Base-by-base conservation (phyloP, 352 stramenopile genomes). In the Pythium biforme region DNA sequence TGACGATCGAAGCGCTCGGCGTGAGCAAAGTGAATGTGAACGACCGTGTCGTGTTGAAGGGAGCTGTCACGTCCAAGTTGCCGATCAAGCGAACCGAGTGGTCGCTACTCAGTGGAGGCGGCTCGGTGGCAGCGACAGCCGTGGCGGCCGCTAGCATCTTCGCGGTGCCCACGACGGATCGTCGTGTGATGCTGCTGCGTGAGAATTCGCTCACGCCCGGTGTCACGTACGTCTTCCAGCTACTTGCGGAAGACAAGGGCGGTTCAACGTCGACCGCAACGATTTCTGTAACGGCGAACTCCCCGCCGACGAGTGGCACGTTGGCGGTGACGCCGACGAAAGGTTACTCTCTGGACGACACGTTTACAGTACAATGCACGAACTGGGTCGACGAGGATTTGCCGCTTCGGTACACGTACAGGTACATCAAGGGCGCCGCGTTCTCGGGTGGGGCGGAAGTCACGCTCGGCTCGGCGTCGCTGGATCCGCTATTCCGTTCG, bases 311-410 rank as follows among this genome's bases (percentile, higher is more conserved):
- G 7, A 90, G 79, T 48, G 79, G 81, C 0, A 58, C 63, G 9
- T 48, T 90, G 29, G 67, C 20, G 7, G 74, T 76, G 4, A 80
- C 72, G 1, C 81, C 81, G 4, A 62, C 64, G 8, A 59, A 70
- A 22, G 81, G 81, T 1, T 80, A 76, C 47, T 69, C 79, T 0
- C 61, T 90, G 7, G 75, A 87, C 46, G 76, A 86, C 54, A 75
- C 69, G 17, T 90, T 90, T 27, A 52, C 68, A 3, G 54, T 86
- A 2, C 64, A 79, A 3, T 73, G 73, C 12, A 77, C 64, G 19
- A 72, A 86, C 47, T 91, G 82, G 82, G 82, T 89, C 0, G 82
- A 89, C 37, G 82, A 88, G 37, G 79, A 88, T 46, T 50, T 76
- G 50, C 82, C 82, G 12, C 62, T 91, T 1, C 76, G 75, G 41